Evolutionary conservation across 208 protist genomes (phyloP), one percentile per base, ranked within the genome.

Genomic region (Phytomonas sp.): DNA sequence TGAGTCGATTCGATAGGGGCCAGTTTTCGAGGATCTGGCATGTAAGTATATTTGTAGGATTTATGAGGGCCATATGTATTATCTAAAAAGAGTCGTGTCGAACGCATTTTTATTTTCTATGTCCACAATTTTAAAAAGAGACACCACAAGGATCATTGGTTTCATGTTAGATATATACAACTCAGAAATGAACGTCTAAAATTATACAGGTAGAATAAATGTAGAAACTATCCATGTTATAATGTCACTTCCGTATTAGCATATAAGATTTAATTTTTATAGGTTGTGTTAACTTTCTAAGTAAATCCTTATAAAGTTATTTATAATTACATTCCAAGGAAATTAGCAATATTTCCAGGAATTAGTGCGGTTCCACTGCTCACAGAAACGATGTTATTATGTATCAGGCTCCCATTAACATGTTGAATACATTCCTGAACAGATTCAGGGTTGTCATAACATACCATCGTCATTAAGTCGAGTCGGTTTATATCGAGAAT

Each of bases 1-100:
- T 86, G 78, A 29, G 85, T 87, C 30, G 84, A 86, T 69, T 97
- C 92, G 67, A 97, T 97, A 1, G 92, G 89, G n/a, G 89, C 86
- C 5, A 97, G 69, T 65, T 97, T 97, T 16, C 92, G 71, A 6
- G 92, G 92, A 75, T 97, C 92, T 1, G 92, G 92, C 82, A 97
- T 89, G 69, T 97, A 97, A 0, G 87, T 90, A 75, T 97, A 97
- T 72, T 94, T 97, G 76, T 97, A 97, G 19, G 86, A 80, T 72
- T 97, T 97, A 69, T 94, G 89, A 1, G 92, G 89, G 60, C 88
- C 88, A 76, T 67, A 71, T 6, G 89, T 97, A 59, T 94, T 84
- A 76, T 96, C 91, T 34, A 92, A 66, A 59, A 83, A 32, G 3
- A 64, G n/a, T 32, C 64, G 19, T 34, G 72, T 81, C 36, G 68